Conservation (phyloP, 495 filamentous ascomycete genomes). For the Daldinia bambusicola region DNA sequence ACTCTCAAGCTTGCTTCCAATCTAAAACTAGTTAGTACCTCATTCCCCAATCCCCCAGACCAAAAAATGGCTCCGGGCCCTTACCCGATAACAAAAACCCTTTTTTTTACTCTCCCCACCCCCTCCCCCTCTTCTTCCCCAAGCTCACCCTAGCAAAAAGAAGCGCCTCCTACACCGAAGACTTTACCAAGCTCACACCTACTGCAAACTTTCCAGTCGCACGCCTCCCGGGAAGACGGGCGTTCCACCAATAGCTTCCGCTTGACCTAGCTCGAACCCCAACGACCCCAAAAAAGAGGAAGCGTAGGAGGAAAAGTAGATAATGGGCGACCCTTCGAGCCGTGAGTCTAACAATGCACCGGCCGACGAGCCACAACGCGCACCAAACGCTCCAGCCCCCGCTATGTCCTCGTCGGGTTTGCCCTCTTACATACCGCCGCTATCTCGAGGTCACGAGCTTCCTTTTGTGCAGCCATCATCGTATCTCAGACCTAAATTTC, state of each 20-base stretch:
- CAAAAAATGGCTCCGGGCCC: too few species aligned
- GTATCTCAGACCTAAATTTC: conserved; percentile 77
- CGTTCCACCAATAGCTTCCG: conserved; percentile 40
- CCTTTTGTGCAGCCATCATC: conserved; percentile 82
- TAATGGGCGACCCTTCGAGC: conserved; percentile 43
- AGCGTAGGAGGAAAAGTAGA: conserved; percentile 9
- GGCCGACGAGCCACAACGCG: conserved; percentile 44
- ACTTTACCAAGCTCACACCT: conserved; percentile 38
- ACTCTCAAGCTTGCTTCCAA: conserved; percentile 13
- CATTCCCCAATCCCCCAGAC: conserved; percentile 30
- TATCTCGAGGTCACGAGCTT: conserved; percentile 61
- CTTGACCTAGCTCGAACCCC: conserved; percentile 10
- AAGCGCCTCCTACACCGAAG: conserved; percentile 28
- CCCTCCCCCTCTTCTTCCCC: conserved; percentile 32
- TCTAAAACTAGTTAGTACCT: conserved; percentile 14
- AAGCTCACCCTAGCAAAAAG: conserved; percentile 5
- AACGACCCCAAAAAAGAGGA: conserved; percentile 28
- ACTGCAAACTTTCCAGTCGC: conserved; percentile 27
- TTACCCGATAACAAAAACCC: conserved; percentile 35
- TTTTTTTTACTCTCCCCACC: conserved; percentile 42
- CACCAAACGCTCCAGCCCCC: conserved; percentile 40
- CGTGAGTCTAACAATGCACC: conserved; percentile 33
- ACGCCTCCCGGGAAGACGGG: conserved; percentile 35
- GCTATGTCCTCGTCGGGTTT: conserved; percentile 42
- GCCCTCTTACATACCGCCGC: conserved; percentile 38